These are phyloP conservation scores for Exobasidium cylindrosporum DNA, from an alignment of 1,284 basidiomycete species.

Conservation along the genomic window DNA sequence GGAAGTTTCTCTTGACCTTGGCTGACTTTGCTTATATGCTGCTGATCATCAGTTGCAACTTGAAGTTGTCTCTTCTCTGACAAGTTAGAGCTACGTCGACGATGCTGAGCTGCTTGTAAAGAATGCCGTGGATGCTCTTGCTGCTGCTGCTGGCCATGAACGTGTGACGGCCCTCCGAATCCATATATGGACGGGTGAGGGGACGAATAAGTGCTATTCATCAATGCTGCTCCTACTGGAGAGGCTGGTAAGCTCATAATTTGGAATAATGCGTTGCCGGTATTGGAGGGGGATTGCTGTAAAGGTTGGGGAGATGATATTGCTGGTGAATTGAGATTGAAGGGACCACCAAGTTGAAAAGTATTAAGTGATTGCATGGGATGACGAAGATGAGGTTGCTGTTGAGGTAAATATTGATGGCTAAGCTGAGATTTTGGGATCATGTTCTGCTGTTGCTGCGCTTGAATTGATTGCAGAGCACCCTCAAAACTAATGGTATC, in stretches of 20 bases:
- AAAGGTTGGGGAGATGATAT: background rate
- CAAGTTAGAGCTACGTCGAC: background rate
- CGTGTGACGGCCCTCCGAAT: background rate
- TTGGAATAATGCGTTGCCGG: background rate
- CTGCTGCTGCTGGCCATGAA: background rate
- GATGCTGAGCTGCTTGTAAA: background rate
- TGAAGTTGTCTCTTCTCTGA: background rate
- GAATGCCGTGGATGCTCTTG: background rate
- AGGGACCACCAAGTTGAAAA: background rate
- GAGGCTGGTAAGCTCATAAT: slow-evolving; percentile 20
- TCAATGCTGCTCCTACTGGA: slow-evolving; percentile 17
- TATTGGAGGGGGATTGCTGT: background rate
- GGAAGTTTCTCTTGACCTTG: background rate
- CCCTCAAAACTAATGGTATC: too few relatives aligned
- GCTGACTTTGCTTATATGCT: background rate
- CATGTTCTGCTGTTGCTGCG: background rate
- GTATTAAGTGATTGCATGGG: background rate
- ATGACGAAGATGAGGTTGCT: background rate
- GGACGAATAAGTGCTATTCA: slow-evolving; percentile 15
- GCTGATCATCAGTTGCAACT: background rate
- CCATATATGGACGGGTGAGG: background rate
- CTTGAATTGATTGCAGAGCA: background rate
- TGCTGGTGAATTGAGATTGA: background rate
- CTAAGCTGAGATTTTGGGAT: background rate
- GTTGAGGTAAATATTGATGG: background rate